phyloP scores from a whole-genome alignment of 228 moss, liverwort and hornwort genomes.

The Sphagnum magellanicum region DNA sequence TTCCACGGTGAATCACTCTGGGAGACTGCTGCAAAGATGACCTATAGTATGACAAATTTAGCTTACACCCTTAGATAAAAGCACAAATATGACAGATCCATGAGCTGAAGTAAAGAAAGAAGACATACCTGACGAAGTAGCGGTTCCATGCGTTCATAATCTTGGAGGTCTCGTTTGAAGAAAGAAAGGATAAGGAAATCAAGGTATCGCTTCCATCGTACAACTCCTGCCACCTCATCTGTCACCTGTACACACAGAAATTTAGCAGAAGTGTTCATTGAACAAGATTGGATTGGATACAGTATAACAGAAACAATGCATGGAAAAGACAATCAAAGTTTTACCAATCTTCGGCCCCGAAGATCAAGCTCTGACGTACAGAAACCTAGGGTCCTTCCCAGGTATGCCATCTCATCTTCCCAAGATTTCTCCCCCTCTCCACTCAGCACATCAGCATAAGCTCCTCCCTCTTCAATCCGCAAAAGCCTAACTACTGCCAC shows the following conservation, averaged over 20 bases:
- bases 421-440: constrained; percentile 53
- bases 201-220: constrained; percentile 74
- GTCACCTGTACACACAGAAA: constrained; percentile 35
- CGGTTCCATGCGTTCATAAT: constrained; percentile 80
- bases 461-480: constrained; percentile 75
- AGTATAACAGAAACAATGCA: too few species aligned
- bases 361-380: constrained; percentile 53
- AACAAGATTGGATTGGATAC: too few species aligned
- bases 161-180: constrained; percentile 55
- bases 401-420: constrained; percentile 68
- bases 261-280: too few species aligned
- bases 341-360: constrained; percentile 62
- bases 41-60: background rate
- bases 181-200: constrained; percentile 73
- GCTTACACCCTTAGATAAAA: background rate
- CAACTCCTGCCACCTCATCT: constrained; percentile 65
- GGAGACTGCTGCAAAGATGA: background rate
- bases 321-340: too few species aligned
- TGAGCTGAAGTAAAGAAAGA: background rate
- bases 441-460: constrained; percentile 63
- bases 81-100: background rate
- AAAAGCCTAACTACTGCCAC: constrained; percentile 62
- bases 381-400: constrained; percentile 67
- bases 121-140: constrained; percentile 59
- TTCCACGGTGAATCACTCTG: background rate